phyloP scores from a whole-genome alignment of 2,329 filamentous ascomycete species.

The Penicillium sp. region DNA sequence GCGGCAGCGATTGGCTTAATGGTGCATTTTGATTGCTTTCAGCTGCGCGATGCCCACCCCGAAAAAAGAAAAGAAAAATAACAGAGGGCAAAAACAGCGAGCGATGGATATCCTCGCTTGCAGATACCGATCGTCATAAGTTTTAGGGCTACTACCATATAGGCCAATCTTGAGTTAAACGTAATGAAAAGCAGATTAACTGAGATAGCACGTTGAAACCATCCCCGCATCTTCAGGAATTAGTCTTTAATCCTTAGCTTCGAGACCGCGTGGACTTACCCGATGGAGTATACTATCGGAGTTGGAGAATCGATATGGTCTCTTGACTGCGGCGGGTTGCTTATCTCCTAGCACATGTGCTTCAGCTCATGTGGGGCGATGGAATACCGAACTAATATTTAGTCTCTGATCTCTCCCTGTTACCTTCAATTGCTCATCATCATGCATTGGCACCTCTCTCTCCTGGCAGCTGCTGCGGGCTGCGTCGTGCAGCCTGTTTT shows the following conservation, averaged over 20 bases:
- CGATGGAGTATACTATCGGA: conserved; percentile 3
- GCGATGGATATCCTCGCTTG: neutral
- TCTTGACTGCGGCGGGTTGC: neutral
- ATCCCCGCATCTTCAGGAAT: neutral
- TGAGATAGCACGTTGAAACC: neutral
- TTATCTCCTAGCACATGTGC: neutral
- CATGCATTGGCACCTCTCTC: conserved; percentile 19
- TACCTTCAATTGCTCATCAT: neutral
- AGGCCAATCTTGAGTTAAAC: neutral
- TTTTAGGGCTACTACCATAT: neutral
- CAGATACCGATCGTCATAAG: neutral
- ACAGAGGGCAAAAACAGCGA: neutral
- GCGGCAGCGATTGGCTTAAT: neutral
- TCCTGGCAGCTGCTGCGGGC: conserved; percentile 17
- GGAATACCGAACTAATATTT: neutral
- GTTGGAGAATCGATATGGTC: conserved; percentile 7
- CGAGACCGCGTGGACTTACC: conserved; percentile 15
- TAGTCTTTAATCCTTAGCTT: neutral
- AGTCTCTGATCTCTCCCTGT: neutral
- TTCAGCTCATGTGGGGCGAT: neutral
- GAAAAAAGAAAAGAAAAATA: neutral
- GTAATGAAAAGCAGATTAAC: neutral
- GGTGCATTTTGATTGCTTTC: neutral
- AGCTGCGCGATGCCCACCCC: neutral
- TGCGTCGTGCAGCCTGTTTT: conserved; percentile 12